Evolutionary conservation across 306 rosid species (phyloP).

Genomic region (Prunus dulcis): DNA sequence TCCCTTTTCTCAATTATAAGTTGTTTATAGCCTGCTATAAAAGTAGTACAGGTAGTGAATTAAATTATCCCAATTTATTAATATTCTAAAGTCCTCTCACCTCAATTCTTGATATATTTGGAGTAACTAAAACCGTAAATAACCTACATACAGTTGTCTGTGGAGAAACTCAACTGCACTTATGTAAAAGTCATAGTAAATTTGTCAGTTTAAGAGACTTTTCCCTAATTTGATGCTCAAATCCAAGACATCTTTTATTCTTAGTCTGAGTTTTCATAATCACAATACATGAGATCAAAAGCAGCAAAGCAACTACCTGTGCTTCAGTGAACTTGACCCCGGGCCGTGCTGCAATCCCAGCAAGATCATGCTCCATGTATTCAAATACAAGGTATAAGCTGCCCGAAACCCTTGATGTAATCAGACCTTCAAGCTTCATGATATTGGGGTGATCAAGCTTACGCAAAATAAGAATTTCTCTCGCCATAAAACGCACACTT

Average conservation of each 20-base stretch:
- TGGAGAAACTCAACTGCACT: neutral
- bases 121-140: neutral
- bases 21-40: too few species aligned
- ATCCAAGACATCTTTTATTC: neutral
- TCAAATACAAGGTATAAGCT: slow-evolving; percentile 85
- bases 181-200: neutral
- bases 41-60: neutral
- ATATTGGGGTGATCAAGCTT: slow-evolving; percentile 91
- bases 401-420: slow-evolving; percentile 77
- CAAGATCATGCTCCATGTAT: slow-evolving; percentile 89
- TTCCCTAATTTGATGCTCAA: neutral
- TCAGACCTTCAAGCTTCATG: slow-evolving; percentile 87
- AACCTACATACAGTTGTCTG: neutral
- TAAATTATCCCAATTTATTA: neutral
- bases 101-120: neutral
- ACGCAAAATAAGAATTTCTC: slow-evolving; percentile 67
- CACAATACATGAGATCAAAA: neutral
- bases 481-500: slow-evolving; percentile 86
- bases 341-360: slow-evolving; percentile 59
- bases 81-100: neutral
- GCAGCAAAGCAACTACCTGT: slow-evolving; percentile 46
- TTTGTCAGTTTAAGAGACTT: neutral
- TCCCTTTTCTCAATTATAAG: too few species aligned
- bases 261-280: neutral
- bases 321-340: slow-evolving; percentile 64